A percentile compares a stretch with the other conserved stretches of the same genome.
Evolutionary conservation across 2,329 filamentous ascomycete species (phyloP).

Genomic region (Neofusicoccum umdonicola): DNA sequence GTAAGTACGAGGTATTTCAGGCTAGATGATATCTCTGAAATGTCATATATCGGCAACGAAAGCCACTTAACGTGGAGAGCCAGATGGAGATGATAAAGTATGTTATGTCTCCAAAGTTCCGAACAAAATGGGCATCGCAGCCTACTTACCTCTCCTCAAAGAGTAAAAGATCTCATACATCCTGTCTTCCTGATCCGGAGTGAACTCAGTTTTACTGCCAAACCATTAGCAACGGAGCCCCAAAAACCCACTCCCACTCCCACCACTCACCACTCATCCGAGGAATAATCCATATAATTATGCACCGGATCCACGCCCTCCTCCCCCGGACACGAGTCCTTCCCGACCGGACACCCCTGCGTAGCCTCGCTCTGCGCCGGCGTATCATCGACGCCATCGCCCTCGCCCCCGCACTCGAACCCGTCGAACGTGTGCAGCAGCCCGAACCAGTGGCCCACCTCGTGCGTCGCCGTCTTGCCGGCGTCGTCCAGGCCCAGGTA

Average conservation of each 20-base stretch:
- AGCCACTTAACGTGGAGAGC: too few species aligned
- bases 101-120: too few species aligned
- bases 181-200: neutral
- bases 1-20: too few species aligned
- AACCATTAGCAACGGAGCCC: neutral
- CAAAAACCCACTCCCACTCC: neutral
- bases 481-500: too few species aligned
- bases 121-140: too few species aligned
- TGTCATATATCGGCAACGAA: too few species aligned
- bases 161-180: neutral
- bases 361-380: too few species aligned
- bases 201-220: neutral
- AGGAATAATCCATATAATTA: constrained; percentile 60
- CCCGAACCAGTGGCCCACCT: constrained; percentile 49
- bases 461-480: constrained; percentile 43
- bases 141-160: neutral
- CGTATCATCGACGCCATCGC: constrained; percentile 30
- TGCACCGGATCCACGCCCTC: constrained; percentile 50
- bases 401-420: constrained; percentile 42
- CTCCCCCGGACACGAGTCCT: constrained; percentile 51
- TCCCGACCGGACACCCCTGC: neutral
- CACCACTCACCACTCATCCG: neutral
- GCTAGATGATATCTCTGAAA: too few species aligned
- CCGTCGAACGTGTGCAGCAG: constrained; percentile 48
- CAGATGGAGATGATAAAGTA: too few species aligned